Base-by-base conservation (phyloP, 2,329 filamentous ascomycete species). In the Coleophoma crateriformis region DNA sequence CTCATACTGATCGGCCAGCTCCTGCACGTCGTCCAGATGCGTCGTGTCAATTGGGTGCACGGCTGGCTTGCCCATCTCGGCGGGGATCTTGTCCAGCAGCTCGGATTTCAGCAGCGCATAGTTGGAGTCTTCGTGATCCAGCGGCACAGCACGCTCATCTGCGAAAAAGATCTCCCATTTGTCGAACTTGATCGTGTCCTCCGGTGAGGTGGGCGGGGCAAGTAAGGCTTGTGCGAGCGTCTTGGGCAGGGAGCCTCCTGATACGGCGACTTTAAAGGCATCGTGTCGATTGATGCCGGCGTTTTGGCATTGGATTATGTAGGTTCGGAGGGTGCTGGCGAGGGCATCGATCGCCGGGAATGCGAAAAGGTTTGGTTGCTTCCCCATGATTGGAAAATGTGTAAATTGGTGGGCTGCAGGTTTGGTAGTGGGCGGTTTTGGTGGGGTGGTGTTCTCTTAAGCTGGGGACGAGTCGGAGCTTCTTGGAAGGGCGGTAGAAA, bases 161-260 rank as follows among this genome's bases (percentile, higher is more conserved):
- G 92, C 92, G 70, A 96, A 97, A 78, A 97, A 99, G 65, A 99
- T 89, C 64, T 97, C 88, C 94, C 94, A 99, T 69, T 88, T 90
- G 66, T 78, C 75, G 71, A 95, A 96, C 61, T 87, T 76, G 58
- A 91, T 71, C 4, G 73, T 77, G 64, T 90, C 88, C 50, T 84
- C 60, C 7, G 61, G 50, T 39, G 71, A 64, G 10, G 70, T 73
- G 19, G 68, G 64, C 64, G 72, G 60, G 17, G 81, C 65, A 22
- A 97, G 81, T 11, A 97, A 82, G 10, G 90, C 90, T 67, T 89
- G 82, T 42, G 90, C 90, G 39, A 99, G 85, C 13, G 85, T 88
- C 64, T 90, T 86, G 50, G 94, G 94, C 42, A 99, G 82, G 14
- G 91, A 96, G 60, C 94, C 94, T 59, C 94, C 94, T 0, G 92